Base-by-base conservation (phyloP, 2,329 filamentous ascomycete species). In the Fusarium oligoseptatum region DNA sequence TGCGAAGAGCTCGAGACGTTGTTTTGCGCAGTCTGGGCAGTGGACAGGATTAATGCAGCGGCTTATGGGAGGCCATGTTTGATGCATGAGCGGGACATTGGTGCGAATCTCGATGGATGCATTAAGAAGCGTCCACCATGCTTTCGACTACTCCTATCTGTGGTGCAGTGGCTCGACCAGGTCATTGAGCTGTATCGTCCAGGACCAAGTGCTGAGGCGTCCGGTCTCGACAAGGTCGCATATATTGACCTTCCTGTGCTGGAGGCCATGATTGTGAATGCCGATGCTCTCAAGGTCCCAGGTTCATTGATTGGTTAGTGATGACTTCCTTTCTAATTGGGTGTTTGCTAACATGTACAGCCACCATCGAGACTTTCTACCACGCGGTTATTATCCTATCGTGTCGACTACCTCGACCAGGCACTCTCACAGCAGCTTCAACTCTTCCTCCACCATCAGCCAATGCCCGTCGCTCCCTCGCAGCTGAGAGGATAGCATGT, bases 321-420 rank as follows among this genome's bases (percentile, higher is more conserved):
- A 1, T 6, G 14, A 10, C 61, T 4, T 41, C 1, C 0, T 3
- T 20, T 10, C 12, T 7, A 6, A 55, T 1, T 10, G 24, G 5
- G 7, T 52, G 15, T 14, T 8, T 64, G 14, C 79, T 83, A 56
- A 83, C 65, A 32, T 29, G 1, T 4, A 7, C 6, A 90, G 89
- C 86, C 9, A 91, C 90, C 0, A 85, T 92, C 8, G 90, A 92
- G 73, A 87, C 89, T 1, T 87, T 92, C 17, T 92, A 92, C 75
- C 90, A 92, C 74, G 89, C 90, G 4, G 88, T 92, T 8, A 88
- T 89, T 39, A 91, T 92, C 10, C 82, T 92, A 2, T 92, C 90
- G 0, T 91, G 89, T 60, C 86, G 90, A n/a, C 85, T 88, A 6
- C 83, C 87, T 4, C 80, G 85, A 12, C 83, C 83, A 12, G 81